Base-by-base conservation (phyloP, 768 basidiomycete genomes). In the Pluteus cervinus region DNA sequence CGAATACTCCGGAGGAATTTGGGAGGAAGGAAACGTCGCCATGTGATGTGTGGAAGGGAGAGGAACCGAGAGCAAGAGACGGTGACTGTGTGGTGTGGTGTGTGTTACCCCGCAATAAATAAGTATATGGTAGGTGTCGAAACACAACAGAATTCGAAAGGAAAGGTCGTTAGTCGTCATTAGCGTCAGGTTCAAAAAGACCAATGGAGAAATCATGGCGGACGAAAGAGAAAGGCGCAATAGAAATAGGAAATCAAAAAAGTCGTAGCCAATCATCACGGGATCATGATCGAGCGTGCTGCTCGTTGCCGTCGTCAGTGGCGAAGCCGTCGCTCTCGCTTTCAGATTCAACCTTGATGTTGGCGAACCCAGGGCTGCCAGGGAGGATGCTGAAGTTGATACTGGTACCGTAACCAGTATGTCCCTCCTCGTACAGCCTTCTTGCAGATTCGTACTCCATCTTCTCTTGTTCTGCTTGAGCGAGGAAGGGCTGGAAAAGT, bases 391-490 rank as follows among this genome's bases (percentile, higher is more conserved):
- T 85, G 54, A 88, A 88, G 56, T 85, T 86, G 71, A 88, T 86
- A 55, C 73, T 85, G 10, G 77, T 75, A 7, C 74, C 75, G 48
- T 78, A 73, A 8, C 71, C 78, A 7, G 74, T 69, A 15, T 80
- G 71, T 37, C 85, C 86, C 51, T 91, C 86, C 56, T 96, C 91
- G 52, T 96, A 96, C 33, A 89, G 48, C 57, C 86, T 76, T 30
- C 87, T 71, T 24, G 89, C 86, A 23, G 79, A 73, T 54, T 93
- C 89, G 59, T 94, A 94, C 49, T 90, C 85, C 64, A 89, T 79
- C 66, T 94, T 94, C 73, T 94, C 91, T 55, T 88, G 84, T 58
- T 94, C 91, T 10, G 91, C 92, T 59, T 90, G 89, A 11, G 85
- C 83, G 28, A 96, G 70, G 70, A 89, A 96, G 1, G 92, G 91